Conservation (phyloP, 2,329 filamentous ascomycete species). For the Nothomitra cinnamomea region DNA sequence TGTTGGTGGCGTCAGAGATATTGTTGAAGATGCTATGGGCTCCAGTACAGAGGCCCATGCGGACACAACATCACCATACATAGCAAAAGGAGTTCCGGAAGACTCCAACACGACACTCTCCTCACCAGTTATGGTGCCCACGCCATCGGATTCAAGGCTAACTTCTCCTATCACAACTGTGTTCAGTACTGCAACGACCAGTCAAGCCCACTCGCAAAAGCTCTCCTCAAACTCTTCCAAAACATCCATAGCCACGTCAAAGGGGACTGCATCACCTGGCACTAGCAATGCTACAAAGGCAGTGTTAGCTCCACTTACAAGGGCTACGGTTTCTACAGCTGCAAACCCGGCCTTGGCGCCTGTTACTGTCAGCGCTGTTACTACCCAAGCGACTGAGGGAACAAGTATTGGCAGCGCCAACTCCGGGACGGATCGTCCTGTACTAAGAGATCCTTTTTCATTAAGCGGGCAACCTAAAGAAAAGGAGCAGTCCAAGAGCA, state of each 20-base stretch:
- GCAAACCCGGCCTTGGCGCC: conserved; percentile 32
- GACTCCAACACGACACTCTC: not conserved
- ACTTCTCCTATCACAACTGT: conserved; percentile 8
- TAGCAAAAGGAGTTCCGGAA: conserved; percentile 11
- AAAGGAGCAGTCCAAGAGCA: not conserved
- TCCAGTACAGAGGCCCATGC: conserved; percentile 2
- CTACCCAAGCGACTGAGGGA: too few species aligned
- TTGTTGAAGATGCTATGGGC: conserved; percentile 2
- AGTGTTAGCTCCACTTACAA: conserved; percentile 17
- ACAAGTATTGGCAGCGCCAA: too few species aligned
- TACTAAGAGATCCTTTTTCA: conserved; percentile 9
- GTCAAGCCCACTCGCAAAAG: conserved; percentile 17
- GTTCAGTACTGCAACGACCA: conserved; percentile 11
- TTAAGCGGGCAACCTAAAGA: not conserved
- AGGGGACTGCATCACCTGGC: not conserved
- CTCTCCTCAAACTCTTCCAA: conserved; percentile 16
- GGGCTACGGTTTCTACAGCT: conserved; percentile 18
- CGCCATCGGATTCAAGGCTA: not conserved
- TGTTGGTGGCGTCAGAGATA: conserved; percentile 52
- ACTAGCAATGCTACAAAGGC: conserved; percentile 17
- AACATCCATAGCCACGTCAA: conserved; percentile 14
- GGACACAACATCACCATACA: conserved; percentile 14
- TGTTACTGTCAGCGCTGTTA: conserved; percentile 31
- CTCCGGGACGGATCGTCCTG: not conserved
- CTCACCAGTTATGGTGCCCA: not conserved